These are phyloP conservation scores for Crithidia acanthocephali DNA, from an alignment of 208 protist genomes.

Conservation along the genomic window DNA sequence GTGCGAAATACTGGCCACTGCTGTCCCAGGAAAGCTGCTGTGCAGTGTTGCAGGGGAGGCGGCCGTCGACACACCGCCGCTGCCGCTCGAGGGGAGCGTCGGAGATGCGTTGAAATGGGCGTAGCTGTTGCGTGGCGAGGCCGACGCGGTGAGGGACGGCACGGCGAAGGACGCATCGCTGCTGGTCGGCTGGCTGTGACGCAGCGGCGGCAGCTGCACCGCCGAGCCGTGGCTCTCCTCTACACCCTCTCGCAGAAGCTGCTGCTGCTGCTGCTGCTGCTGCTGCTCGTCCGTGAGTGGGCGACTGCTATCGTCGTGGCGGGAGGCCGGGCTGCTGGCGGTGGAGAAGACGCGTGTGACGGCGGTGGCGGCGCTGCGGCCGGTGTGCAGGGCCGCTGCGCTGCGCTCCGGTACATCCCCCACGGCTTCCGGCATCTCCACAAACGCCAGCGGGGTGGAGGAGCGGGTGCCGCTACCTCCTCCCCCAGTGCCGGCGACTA, in stretches of 20 bases:
- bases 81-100: background rate
- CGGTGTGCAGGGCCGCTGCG: background rate
- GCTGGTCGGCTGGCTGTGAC: background rate
- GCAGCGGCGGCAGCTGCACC: background rate
- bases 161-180: background rate
- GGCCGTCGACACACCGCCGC: too few relatives aligned
- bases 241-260: too few relatives aligned
- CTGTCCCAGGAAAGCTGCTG: too few relatives aligned
- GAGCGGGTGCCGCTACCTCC: background rate
- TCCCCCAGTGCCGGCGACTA: background rate
- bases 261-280: conserved; percentile 11
- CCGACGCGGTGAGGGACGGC: background rate
- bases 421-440: background rate
- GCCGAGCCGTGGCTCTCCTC: too few relatives aligned
- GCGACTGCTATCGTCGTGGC: background rate
- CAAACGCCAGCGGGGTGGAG: conserved; percentile 3
- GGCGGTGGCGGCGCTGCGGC: background rate
- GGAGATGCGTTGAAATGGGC: background rate
- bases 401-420: background rate
- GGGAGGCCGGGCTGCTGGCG: background rate
- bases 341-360: background rate
- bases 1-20: too few relatives aligned
- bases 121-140: conserved; percentile 1
- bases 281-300: background rate
- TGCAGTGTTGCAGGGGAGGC: background rate